These are phyloP conservation scores for Aphanomyces euteiches DNA, from an alignment of 352 stramenopile species.

Conservation along the genomic window DNA sequence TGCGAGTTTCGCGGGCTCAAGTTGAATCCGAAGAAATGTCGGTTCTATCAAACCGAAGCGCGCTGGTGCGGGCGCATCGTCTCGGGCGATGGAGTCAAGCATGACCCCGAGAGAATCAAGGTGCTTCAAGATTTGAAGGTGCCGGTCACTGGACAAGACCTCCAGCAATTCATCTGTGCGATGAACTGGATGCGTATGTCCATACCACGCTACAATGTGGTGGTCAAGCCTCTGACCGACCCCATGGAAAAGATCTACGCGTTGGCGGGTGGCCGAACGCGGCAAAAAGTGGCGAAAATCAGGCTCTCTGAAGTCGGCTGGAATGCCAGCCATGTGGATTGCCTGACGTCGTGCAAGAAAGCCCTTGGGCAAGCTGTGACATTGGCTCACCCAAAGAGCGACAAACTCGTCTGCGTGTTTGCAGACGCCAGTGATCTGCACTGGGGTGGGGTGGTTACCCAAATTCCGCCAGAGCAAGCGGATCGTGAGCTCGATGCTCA, in stretches of 20 bases:
- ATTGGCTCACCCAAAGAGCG: neutral
- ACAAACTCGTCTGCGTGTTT: slow-evolving; percentile 3
- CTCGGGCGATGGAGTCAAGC: neutral
- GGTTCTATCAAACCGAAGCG: slow-evolving; percentile 32
- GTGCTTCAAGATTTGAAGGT: slow-evolving; percentile 16
- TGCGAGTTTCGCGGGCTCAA: slow-evolving; percentile 32
- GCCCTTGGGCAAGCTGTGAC: neutral
- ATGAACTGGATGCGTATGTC: slow-evolving; percentile 12
- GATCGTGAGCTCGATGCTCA: slow-evolving; percentile 23
- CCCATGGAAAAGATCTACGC: neutral
- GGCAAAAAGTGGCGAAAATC: neutral
- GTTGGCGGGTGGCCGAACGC: neutral
- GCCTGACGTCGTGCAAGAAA: too few species aligned
- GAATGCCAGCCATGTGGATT: neutral
- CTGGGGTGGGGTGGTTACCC: slow-evolving; percentile 27
- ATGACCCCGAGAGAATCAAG: slow-evolving; percentile 22
- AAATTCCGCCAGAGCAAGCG: slow-evolving; percentile 30
- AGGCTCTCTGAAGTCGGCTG: neutral
- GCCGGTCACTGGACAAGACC: slow-evolving; percentile 21
- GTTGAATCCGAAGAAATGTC: slow-evolving; percentile 32
- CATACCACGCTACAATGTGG: neutral
- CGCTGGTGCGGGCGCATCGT: slow-evolving; percentile 30
- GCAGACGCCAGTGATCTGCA: slow-evolving; percentile 26
- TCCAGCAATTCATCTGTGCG: slow-evolving; percentile 23
- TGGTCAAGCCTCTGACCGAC: neutral